A percentile compares a stretch with the other conserved stretches of the same genome.
Evolutionary conservation across 495 filamentous ascomycete species (phyloP).

Genomic region (Neurospora sublineolata): DNA sequence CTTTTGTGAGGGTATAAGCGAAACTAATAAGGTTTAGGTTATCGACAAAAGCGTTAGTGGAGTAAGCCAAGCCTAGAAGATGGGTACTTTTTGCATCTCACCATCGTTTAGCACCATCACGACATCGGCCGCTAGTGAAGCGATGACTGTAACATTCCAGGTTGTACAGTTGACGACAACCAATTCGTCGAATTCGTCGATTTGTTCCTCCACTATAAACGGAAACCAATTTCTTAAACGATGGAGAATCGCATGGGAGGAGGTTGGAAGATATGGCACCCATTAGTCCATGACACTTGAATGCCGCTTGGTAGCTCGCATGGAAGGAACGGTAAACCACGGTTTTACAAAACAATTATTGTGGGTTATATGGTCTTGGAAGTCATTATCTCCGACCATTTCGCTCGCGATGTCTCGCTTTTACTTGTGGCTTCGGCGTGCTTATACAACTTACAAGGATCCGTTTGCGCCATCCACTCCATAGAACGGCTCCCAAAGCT

Average conservation of each 20-base stretch:
- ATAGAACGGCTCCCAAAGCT: neutral
- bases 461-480: constrained; percentile 10
- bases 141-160: neutral
- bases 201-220: neutral
- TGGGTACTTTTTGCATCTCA: neutral
- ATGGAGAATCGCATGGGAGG: neutral
- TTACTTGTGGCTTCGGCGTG: constrained; percentile 2
- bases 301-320: neutral
- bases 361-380: neutral
- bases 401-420: neutral
- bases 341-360: neutral
- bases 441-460: constrained; percentile 20
- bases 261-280: neutral
- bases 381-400: neutral
- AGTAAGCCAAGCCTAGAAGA: neutral
- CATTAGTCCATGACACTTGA: neutral
- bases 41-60: neutral
- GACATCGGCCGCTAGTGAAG: neutral
- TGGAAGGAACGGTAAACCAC: neutral
- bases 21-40: neutral
- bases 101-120: neutral
- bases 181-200: neutral
- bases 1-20: neutral
- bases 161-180: neutral
- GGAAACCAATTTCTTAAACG: neutral